Conservation (phyloP, 192 early-diverging fungal species). For the Oehlia diaphana region DNA sequence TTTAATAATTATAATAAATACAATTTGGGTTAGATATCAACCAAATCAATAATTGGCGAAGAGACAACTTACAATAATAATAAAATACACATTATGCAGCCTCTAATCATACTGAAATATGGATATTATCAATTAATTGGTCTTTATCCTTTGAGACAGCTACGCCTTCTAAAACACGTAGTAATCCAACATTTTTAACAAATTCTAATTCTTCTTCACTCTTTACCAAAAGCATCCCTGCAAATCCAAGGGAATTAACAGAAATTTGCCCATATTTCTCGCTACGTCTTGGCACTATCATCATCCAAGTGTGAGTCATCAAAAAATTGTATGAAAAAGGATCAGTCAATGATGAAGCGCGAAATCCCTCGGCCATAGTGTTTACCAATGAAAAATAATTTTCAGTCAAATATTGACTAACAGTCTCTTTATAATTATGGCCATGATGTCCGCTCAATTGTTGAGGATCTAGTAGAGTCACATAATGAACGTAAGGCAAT, state of each 20-base stretch:
- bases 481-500: constrained; percentile 19
- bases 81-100: no score
- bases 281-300: constrained; percentile 46
- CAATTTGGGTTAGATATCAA: no score
- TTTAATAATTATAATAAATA: no score
- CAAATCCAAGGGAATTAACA: constrained; percentile 56
- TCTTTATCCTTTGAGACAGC: constrained; percentile 27
- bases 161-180: constrained; percentile 34
- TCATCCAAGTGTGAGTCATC: constrained; percentile 53
- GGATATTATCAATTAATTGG: neutral
- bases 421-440: constrained; percentile 19
- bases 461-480: constrained; percentile 40
- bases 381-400: constrained; percentile 52
- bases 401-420: constrained; percentile 46
- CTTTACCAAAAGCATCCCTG: constrained; percentile 49
- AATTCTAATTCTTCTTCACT: constrained; percentile 41
- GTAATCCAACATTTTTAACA: constrained; percentile 33
- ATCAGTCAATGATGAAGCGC: neutral
- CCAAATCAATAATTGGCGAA: no score
- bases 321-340: constrained; percentile 53
- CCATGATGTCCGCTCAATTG: constrained; percentile 46
- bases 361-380: constrained; percentile 47
- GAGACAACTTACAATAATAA: no score
- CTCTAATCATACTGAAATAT: neutral
- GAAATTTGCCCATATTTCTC: constrained; percentile 29